phyloP scores from a whole-genome alignment of 2,329 filamentous ascomycete species.

The Trichoderma lentiforme region DNA sequence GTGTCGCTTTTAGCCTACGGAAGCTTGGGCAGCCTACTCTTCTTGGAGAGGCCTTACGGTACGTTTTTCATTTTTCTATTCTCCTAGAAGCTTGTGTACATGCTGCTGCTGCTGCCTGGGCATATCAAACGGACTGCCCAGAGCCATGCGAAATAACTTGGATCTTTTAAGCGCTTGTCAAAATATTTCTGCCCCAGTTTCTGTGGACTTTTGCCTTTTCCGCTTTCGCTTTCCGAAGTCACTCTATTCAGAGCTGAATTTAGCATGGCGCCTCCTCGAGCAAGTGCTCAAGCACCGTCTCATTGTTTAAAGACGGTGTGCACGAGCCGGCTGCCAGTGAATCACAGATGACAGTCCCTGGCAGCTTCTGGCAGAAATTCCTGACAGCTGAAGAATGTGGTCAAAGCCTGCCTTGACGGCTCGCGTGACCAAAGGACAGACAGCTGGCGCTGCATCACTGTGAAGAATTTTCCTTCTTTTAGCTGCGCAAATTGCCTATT shows the following conservation, averaged over 20 bases:
- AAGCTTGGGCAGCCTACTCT: not conserved
- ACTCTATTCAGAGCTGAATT: not conserved
- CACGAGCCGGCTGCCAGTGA: not conserved
- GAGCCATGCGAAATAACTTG: not conserved
- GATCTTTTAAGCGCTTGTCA: no score
- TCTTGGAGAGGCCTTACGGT: not conserved
- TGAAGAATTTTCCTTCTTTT: not conserved
- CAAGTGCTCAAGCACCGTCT: not conserved
- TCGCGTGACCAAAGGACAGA: constrained; percentile 2
- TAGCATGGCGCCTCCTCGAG: not conserved
- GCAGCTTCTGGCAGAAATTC: not conserved
- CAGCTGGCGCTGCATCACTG: constrained; percentile 16
- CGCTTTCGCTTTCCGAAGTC: not conserved
- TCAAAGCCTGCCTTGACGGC: not conserved
- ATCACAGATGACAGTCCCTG: not conserved
- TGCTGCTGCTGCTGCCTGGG: not conserved
- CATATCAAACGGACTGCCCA: not conserved
- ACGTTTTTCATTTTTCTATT: not conserved
- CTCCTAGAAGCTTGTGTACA: not conserved
- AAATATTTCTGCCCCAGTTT: not conserved
- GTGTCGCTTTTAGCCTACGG: constrained; percentile 26
- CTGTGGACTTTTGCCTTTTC: not conserved
- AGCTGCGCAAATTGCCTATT: constrained; percentile 5
- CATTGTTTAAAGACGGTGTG: not conserved
- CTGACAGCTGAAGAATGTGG: not conserved